Evolutionary conservation across 2,329 filamentous ascomycete genomes (phyloP).

Genomic region (Drechslerella coelobrocha): DNA sequence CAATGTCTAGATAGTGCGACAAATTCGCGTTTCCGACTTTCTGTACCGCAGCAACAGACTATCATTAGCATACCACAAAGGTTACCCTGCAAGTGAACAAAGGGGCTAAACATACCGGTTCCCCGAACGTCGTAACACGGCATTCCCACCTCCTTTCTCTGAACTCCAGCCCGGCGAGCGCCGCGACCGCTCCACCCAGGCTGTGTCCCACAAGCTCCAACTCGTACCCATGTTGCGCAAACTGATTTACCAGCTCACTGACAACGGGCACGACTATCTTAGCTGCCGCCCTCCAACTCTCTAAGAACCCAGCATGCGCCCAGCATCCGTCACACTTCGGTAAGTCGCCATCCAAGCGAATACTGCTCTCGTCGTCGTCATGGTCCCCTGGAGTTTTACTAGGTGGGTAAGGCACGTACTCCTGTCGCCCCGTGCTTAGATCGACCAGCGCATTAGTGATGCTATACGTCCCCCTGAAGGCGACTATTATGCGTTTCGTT

Average conservation of each 20-base stretch:
- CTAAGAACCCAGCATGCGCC: constrained; percentile 88
- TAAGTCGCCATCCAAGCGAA: constrained; percentile 54
- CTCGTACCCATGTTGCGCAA: constrained; percentile 67
- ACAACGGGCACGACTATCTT: constrained; percentile 73
- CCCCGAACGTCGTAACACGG: constrained; percentile 86
- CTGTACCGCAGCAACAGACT: constrained; percentile 63
- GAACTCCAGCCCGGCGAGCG: constrained; percentile 83
- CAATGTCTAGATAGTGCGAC: constrained; percentile 64
- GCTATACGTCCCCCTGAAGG: constrained; percentile 93
- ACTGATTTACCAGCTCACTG: constrained; percentile 63
- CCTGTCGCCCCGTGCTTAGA: constrained; percentile 84
- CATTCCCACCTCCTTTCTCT: constrained; percentile 77
- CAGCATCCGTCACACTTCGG: constrained; percentile 82
- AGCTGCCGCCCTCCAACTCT: constrained; percentile 80
- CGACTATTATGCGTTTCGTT: constrained; percentile 74
- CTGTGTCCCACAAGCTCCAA: constrained; percentile 87
- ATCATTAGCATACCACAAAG: constrained; percentile 62
- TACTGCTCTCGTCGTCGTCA: constrained; percentile 57
- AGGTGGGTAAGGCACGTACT: constrained; percentile 84
- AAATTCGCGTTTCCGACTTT: constrained; percentile 68
- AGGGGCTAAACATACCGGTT: constrained; percentile 65
- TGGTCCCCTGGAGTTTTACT: no score
- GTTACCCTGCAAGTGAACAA: constrained; percentile 62
- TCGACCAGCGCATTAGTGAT: constrained; percentile 90
- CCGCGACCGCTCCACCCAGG: constrained; percentile 88